These are phyloP conservation scores for Buddleja alternifolia DNA, from an alignment of 257 asterid species.

Conservation along the genomic window DNA sequence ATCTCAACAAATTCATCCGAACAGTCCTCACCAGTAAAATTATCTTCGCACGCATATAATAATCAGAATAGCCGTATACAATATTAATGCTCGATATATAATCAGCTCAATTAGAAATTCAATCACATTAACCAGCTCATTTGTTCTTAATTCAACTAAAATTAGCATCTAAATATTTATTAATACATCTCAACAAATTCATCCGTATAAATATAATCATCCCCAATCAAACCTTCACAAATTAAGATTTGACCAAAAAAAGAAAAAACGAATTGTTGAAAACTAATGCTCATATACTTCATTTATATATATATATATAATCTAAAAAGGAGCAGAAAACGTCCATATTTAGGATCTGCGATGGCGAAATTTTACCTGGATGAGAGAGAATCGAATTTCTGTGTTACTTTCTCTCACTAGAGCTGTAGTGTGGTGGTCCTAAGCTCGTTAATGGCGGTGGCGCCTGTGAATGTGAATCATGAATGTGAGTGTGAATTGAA, in stretches of 20 bases:
- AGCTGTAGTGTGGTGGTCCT: too few species aligned
- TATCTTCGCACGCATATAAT: too few species aligned
- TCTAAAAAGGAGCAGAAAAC: too few species aligned
- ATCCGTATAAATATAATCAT: too few species aligned
- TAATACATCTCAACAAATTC: slow-evolving; percentile 18
- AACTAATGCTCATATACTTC: too few species aligned
- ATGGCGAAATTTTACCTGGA: slow-evolving; percentile 42
- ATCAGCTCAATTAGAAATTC: slow-evolving; percentile 34
- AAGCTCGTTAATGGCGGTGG: too few species aligned
- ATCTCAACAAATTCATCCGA: slow-evolving; percentile 19
- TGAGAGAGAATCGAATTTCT: slow-evolving; percentile 37
- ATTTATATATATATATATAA: background rate
- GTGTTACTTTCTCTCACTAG: too few species aligned
- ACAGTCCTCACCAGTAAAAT: too few species aligned
- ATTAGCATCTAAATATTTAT: slow-evolving; percentile 25
- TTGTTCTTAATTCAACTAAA: slow-evolving; percentile 26
- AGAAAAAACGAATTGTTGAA: slow-evolving; percentile 8
- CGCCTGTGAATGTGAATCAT: too few species aligned
- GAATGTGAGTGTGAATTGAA: too few species aligned
- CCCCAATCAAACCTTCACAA: slow-evolving; percentile 10
- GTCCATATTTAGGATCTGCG: slow-evolving; percentile 49
- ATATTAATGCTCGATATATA: slow-evolving; percentile 19
- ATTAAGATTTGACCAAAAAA: background rate
- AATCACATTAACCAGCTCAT: slow-evolving; percentile 36
- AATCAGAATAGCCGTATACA: too few species aligned